Base-by-base conservation (phyloP, 1,139 yeast genomes). In the Hansenula lynferdii region DNA sequence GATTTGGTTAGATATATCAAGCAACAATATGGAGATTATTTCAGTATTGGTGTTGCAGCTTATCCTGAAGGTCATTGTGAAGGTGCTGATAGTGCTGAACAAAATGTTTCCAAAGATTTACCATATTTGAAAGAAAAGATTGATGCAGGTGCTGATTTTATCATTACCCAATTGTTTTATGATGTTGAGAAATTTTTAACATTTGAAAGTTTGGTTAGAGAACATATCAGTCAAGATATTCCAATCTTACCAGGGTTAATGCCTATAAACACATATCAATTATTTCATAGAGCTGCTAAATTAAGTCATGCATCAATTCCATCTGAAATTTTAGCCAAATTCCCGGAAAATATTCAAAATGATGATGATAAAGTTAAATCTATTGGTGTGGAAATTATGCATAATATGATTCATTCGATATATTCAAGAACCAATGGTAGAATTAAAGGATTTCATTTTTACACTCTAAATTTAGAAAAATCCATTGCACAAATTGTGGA, bases 31-130 rank as follows among this genome's bases (percentile, higher is more conserved):
- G 95, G 86, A 14, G 80, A 82, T 55, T 80, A 77, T 56, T 85
- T 87, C 58, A 81, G 94, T 56, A 69, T 89, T 44, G 96, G 96
- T 37, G 96, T 89, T 8, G 96, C 96, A 4, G 96, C 92, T 1
- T 90, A 90, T 60, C 97, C 97, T 8, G 96, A 92, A 56, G 99
- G 99, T 19, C 97, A 92, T 62, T 89, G 85, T 31, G 95, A 86
- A 45, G 87, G 90, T 16, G 73, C 85, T 8, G 85, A 79, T 47
- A 68, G 64, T 38, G 62, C 75, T 6, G 65, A 67, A 30, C 96
- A 86, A 58, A 73, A 76, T 51, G 79, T 80, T 1, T 54, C 57
- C 22, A 70, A 71, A 36, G 96, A 89, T 58, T 57, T 87, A 38
- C 87, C 90, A 7, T 85, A 65, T 57, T 69, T 89, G 58, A 77